Evolutionary conservation across 495 filamentous ascomycete species (phyloP), one percentile per base, ranked within the genome.

Genomic region (Haplographium delicatum): DNA sequence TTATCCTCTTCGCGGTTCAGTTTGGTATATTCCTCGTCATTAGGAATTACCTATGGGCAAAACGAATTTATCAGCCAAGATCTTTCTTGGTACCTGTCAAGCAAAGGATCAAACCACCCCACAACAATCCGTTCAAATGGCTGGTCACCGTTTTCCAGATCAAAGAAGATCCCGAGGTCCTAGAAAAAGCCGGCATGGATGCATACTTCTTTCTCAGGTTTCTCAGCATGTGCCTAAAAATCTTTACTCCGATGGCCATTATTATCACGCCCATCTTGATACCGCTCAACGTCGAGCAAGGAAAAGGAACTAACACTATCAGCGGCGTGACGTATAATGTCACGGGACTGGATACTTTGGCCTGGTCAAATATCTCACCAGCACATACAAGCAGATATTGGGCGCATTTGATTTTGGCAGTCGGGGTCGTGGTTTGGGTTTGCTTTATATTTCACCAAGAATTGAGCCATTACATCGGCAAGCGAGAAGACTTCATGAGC

Each of bases 381-480:
- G 57, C 67, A 27, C 65, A 85, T 47, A 79, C 73, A 3, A 49
- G 68, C 39, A 78, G 84, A 6, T 83, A 86, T 55, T 89, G 85
- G 85, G 85, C 80, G 7, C 86, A 90, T 68, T 63, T 85, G 9
- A 51, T 85, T 3, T 70, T 90, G 51, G 86, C 85, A 11, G 51
- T 88, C 8, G 65, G 73, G 24, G 74, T 82, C 16, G 63, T 88
- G 26, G 33, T 75, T 33, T 85, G 82, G 52, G 78, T 83, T 25
- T 85, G 84, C 58, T 84, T 76, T 49, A 73, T 86, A 25, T 82
- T 88, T 57, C 87, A 83, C 44, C 72, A 79, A 49, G 86, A 89
- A 57, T 41, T 50, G 47, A 42, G 20, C 35, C 47, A 50, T 38
- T 50, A 50, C 26, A 50, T 50, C 35, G 16, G 10, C 23, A 50